These are phyloP conservation scores for Geotrichum histeridarum DNA, from an alignment of 1,139 yeast genomes.

Conservation along the genomic window DNA sequence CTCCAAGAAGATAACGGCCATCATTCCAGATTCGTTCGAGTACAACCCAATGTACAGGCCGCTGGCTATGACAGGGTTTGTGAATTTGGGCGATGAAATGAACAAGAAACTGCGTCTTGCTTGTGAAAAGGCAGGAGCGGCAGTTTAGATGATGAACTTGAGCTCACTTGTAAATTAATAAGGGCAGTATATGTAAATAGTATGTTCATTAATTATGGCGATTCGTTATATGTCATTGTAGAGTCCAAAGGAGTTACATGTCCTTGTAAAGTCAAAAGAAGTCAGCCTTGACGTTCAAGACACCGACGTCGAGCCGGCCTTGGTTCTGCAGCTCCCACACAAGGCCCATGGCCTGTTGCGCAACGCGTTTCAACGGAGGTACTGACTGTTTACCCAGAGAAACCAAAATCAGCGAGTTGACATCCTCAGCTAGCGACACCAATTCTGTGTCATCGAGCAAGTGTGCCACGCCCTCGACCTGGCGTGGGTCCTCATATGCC, in stretches of 20 bases:
- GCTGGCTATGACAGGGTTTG: constrained; percentile 53
- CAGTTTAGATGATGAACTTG: too few species aligned
- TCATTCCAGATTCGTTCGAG: constrained; percentile 54
- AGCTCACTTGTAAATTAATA: background rate
- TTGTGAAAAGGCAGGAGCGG: constrained; percentile 17
- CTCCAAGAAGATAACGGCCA: constrained; percentile 25
- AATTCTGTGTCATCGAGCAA: constrained; percentile 39
- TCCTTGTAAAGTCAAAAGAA: constrained; percentile 26
- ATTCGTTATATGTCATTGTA: too few species aligned
- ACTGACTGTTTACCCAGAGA: constrained; percentile 42
- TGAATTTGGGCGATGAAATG: constrained; percentile 53
- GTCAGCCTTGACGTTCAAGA: constrained; percentile 39
- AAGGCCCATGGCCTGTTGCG: constrained; percentile 37
- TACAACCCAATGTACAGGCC: constrained; percentile 56
- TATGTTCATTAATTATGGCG: too few species aligned
- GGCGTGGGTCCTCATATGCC: constrained; percentile 48
- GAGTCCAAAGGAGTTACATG: background rate
- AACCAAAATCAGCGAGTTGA: constrained; percentile 43
- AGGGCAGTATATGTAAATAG: background rate
- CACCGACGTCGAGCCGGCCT: constrained; percentile 32
- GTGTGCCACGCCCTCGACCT: constrained; percentile 37
- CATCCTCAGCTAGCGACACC: constrained; percentile 41
- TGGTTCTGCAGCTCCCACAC: constrained; percentile 36
- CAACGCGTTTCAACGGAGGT: constrained; percentile 39
- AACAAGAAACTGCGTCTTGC: constrained; percentile 41